A percentile compares a stretch with the other conserved stretches of the same genome.
Evolutionary conservation across 2,329 filamentous ascomycete genomes (phyloP).

Genomic region (Zarea fungicola): DNA sequence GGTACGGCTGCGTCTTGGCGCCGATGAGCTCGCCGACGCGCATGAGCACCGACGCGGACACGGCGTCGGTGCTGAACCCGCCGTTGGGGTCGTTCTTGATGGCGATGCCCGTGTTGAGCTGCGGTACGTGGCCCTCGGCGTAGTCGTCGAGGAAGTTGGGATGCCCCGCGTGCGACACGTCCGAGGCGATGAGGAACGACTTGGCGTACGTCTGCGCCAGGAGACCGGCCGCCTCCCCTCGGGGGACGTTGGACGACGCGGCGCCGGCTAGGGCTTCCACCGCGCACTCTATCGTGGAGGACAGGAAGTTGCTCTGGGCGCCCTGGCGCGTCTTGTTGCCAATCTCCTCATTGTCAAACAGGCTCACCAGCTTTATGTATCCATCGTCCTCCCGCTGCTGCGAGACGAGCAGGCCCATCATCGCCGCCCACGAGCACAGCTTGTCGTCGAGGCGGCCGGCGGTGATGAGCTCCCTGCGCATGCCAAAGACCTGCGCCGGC

Average conservation of each 20-base stretch:
- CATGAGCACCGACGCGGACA: slow-evolving; percentile 75
- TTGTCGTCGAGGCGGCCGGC: slow-evolving; percentile 95
- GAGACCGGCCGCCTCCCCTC: slow-evolving; percentile 55
- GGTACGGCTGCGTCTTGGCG: slow-evolving; percentile 76
- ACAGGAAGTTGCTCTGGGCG: slow-evolving; percentile 82
- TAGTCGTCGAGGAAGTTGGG: slow-evolving; percentile 87
- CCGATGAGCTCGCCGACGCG: slow-evolving; percentile 70
- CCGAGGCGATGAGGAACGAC: slow-evolving; percentile 86
- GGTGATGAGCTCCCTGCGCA: slow-evolving; percentile 92
- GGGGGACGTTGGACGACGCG: too few species aligned
- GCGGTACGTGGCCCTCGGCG: slow-evolving; percentile 77
- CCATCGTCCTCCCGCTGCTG: slow-evolving; percentile 51
- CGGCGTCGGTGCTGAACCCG: slow-evolving; percentile 90
- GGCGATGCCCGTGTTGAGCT: slow-evolving; percentile 80
- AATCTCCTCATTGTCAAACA: slow-evolving; percentile 97
- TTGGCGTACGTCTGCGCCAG: slow-evolving; percentile 81
- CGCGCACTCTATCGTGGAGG: slow-evolving; percentile 72
- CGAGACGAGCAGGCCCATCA: slow-evolving; percentile 76
- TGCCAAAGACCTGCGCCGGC: slow-evolving; percentile 73
- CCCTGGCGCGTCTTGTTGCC: slow-evolving; percentile 87
- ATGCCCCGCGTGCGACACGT: slow-evolving; percentile 91
- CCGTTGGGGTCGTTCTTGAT: slow-evolving; percentile 81
- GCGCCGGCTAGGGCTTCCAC: slow-evolving; percentile 54
- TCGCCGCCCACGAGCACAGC: slow-evolving; percentile 88
- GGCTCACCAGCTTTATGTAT: slow-evolving; percentile 83